Evolutionary conservation across 2,329 filamentous ascomycete species (phyloP), one percentile per base, ranked within the genome.

Genomic region (Xylaria sp.): DNA sequence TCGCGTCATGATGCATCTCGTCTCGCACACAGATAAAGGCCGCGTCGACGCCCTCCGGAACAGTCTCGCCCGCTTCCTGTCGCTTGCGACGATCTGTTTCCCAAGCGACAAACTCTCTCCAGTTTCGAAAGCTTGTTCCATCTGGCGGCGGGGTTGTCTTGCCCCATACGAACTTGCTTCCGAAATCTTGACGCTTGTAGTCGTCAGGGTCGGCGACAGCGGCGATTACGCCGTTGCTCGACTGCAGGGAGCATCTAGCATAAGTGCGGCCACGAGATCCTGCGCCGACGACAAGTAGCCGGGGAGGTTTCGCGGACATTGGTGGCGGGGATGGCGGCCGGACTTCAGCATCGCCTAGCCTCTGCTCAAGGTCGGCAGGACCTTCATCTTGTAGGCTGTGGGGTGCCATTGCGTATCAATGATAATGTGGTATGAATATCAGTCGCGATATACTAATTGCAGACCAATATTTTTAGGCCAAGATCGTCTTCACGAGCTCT

Each of bases 1-100:
- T 87, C 57, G 95, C 93, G 65, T 94, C 91, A 59, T 90, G 90
- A 80, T 99, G 96, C 82, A 93, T 91, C 80, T 97, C 92, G 79
- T 99, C 96, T 10, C 95, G 85, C 1, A 97, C 94, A 79, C 87
- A 89, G 20, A 89, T 83, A 72, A 89, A 89, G 39, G 81, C 86
- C 7, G 86, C 91, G 69, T 92, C 90, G 2, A 92, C 85, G 1
- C 89, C 89, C 6, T 80, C 81, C 1, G 81, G 83, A 2, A 86
- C 84, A 2, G 72, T 66, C 62, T 87, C 84, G 18, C 86, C 87
- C 0, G 83, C 82, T 2, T 82, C 78, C 59, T 80, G 84, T 13
- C 86, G 84, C 43, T 83, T 80, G 12, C 93, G 86, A 33, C 94
- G 87, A 12, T 80, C 77, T 18, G 80, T 79, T 81, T 97, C 94